A percentile compares a stretch with the other conserved stretches of the same genome.
phyloP scores from a whole-genome alignment of 345 rosid species.

The Ceriops decandra region DNA sequence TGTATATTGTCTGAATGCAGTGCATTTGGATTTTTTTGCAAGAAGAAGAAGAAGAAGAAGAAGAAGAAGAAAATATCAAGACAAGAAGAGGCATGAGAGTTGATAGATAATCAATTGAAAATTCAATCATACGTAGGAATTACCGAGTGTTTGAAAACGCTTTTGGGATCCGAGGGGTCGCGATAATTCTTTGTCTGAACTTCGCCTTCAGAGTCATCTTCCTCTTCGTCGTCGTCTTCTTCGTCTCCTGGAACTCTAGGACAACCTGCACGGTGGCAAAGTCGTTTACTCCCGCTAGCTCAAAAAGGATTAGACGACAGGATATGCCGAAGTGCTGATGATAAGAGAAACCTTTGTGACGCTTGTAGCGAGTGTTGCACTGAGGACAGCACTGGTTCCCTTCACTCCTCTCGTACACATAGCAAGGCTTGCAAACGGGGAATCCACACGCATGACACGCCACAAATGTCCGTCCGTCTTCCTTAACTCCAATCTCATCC shows the following conservation, averaged over 20 bases:
- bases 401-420: constrained; percentile 83
- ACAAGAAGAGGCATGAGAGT: neutral
- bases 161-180: constrained; percentile 33
- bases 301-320: neutral
- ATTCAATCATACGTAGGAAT: neutral
- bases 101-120: neutral
- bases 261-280: constrained; percentile 43
- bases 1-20: too few relatives aligned
- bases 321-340: neutral
- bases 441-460: constrained; percentile 79
- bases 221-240: constrained; percentile 53
- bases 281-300: neutral
- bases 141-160: constrained; percentile 37
- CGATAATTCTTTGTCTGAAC: constrained; percentile 41
- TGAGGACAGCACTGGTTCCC: constrained; percentile 89
- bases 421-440: constrained; percentile 89
- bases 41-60: too few relatives aligned
- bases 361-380: constrained; percentile 86
- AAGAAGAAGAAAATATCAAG: too few relatives aligned
- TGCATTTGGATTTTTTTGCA: too few relatives aligned
- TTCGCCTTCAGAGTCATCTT: constrained; percentile 67
- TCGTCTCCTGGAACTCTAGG: constrained; percentile 68
- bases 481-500: constrained; percentile 57
- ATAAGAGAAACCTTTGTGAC: constrained; percentile 56
- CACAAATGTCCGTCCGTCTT: constrained; percentile 57